Percentiles rank a stretch among this genome's conserved stretches.
These are phyloP conservation scores for Nakazawaea siamensis DNA, from an alignment of 805 yeast genomes.

Conservation along the genomic window DNA sequence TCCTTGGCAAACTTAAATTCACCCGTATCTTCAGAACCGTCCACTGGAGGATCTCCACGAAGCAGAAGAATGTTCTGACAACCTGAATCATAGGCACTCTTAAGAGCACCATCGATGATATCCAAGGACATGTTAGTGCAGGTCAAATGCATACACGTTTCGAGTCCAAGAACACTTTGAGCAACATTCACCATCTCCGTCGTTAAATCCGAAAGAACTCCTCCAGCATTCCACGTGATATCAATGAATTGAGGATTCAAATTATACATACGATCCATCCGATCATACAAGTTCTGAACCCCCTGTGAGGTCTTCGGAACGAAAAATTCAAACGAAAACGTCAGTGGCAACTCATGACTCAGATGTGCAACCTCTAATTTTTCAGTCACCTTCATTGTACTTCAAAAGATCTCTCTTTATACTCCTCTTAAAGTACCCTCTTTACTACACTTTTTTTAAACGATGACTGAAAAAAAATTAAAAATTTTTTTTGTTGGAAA, in stretches of 20 bases:
- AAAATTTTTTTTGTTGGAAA: no score
- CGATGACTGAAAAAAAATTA: no score
- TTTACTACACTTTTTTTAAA: no score
- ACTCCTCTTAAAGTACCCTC: no score
- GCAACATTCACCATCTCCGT: conserved; percentile 89
- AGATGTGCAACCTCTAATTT: conserved; percentile 33
- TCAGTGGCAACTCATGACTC: conserved; percentile 31
- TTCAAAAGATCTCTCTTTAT: no score
- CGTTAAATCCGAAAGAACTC: conserved; percentile 73
- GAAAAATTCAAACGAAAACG: conserved; percentile 94
- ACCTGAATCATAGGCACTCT: conserved; percentile 81
- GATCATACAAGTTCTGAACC: conserved; percentile 88
- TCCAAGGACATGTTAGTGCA: conserved; percentile 89
- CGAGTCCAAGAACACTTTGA: conserved; percentile 83
- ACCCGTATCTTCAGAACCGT: conserved; percentile 67
- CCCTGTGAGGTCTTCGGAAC: conserved; percentile 98
- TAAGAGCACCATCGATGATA: conserved; percentile 76
- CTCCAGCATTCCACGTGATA: conserved; percentile 99
- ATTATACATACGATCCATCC: conserved; percentile 97
- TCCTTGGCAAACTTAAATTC: conserved; percentile 87
- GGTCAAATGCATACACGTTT: conserved; percentile 96
- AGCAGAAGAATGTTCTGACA: conserved; percentile 93
- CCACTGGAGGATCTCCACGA: conserved; percentile 90
- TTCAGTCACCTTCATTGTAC: conserved; percentile 35
- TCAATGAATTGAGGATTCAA: conserved; percentile 88